Base-by-base conservation (phyloP, 768 basidiomycete species). In the Lyophyllum decastes region DNA sequence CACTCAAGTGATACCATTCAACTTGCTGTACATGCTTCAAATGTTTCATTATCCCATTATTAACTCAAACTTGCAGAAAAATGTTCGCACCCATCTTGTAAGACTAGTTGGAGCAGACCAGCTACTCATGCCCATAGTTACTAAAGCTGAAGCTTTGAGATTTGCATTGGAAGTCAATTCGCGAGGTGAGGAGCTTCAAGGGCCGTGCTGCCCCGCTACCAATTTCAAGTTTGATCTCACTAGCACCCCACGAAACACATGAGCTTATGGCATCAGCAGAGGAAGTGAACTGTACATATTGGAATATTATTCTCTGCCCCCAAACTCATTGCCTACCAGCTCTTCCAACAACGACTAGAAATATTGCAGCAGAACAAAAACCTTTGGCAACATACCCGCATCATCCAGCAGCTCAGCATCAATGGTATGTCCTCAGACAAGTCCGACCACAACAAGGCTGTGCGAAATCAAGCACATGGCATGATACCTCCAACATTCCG, bases 341-440 rank as follows among this genome's bases (percentile, higher is more conserved):
- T 41, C 35, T 62, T 59, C 38, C 43, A 49, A 22, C 14, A 33
- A 9, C 45, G 61, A 25, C 41, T 62, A 4, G 35, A 49, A 16
- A 49, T 49, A 25, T 45, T 48, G 11, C 49, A 60, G 45, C 4
- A 24, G n/a, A 45, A 57, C 27, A 40, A 58, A 0, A 19, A 41
- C n/a, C 50, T 68, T 17, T 52, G 30, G 1, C 16, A 24, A 22
- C 67, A 68, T 26, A 50, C 52, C 2, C 16, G 27, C 12, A 58
- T 68, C 40, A 58, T 68, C 4, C 59, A 66, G 30, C 26, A 46
- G 9, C 62, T 68, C 17, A 64, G 67, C 7, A n/a, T 56, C 1
- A 60, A 65, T 24, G 67, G 67, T 3, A 68, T 68, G 67, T 67
- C 66, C 6, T 64, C 62, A 35, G 63, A 68, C 55, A 62, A 68